Conservation (phyloP, 2,329 filamentous ascomycete genomes). For the Claviceps fusiformis region DNA sequence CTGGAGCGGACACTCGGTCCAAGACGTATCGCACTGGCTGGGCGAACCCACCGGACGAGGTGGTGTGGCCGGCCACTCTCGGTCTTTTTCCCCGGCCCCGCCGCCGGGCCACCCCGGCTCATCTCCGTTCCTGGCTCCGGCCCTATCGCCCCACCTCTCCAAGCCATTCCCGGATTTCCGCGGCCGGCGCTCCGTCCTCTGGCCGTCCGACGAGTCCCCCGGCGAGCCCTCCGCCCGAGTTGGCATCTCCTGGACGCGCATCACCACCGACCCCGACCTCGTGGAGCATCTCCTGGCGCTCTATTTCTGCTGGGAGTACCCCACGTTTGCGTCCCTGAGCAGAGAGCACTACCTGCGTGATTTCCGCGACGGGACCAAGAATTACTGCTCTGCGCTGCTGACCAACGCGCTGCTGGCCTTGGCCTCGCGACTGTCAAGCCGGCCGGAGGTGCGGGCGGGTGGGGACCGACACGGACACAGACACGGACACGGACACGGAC, state of each 20-base stretch:
- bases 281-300: slow-evolving; percentile 49
- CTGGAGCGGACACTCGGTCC: slow-evolving; percentile 37
- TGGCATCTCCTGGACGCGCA: slow-evolving; percentile 40
- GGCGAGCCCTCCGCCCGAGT: slow-evolving; percentile 15
- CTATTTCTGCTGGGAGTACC: slow-evolving; percentile 65
- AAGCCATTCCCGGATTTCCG: background rate
- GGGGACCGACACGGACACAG: slow-evolving; percentile 18
- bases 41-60: slow-evolving; percentile 9
- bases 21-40: slow-evolving; percentile 41
- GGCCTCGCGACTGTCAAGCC: slow-evolving; percentile 54
- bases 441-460: slow-evolving; percentile 45
- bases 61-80: background rate
- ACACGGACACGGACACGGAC: too few relatives aligned
- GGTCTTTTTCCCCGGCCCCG: background rate
- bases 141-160: background rate
- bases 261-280: slow-evolving; percentile 43
- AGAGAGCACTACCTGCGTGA: slow-evolving; percentile 56
- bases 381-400: slow-evolving; percentile 53
- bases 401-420: slow-evolving; percentile 52
- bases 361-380: slow-evolving; percentile 42
- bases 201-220: background rate
- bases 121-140: background rate
- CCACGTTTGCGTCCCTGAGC: slow-evolving; percentile 57
- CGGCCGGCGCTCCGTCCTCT: background rate
- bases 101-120: background rate